Base-by-base conservation (phyloP, 331 rosid species). In the Dryas integrifolia region DNA sequence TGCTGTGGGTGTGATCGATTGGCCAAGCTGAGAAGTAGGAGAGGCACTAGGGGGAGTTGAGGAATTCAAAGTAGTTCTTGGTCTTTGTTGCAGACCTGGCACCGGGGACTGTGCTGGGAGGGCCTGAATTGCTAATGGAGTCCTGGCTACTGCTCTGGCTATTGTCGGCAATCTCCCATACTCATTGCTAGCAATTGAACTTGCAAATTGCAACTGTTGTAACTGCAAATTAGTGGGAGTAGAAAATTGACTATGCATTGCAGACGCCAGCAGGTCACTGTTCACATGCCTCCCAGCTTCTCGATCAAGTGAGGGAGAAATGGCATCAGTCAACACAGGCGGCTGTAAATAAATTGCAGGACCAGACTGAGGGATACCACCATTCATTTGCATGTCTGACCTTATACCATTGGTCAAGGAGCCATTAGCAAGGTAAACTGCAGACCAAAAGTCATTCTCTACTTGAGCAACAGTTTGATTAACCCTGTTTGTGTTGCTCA, bases 111-210 rank as follows among this genome's bases (percentile, higher is more conserved):
- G 91, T 26, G 71, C 90, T 30, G 98, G 92, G 65, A 91, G 97
- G 65, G 96, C 97, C 85, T 94, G 98, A 73, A 88, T 83, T 65
- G 96, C 96, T 43, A 69, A 8, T 2, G 96, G 88, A 64, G 76
- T 71, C 85, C 98, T 85, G 73, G 5, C 58, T 67, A 78, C 40
- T 66, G 67, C 80, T 70, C 81, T 79, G 39, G 81, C 58, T 48
- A 72, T 51, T 15, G 80, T 47, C 46, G 85, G 67, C 26, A 82
- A 70, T 72, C 83, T 84, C 47, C 90, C 96, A 67, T 81, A 79
- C 76, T 89, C 91, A 2, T 75, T 80, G 76, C 70, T 79, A 73
- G 52, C 73, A 72, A 35, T 16, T 51, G 81, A 65, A 71, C 69
- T 83, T 77, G 52, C 38, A 67, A 30, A 61, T 65, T 57, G 82